Percentiles rank a stretch among this genome's conserved stretches.
Conservation (phyloP, 805 yeast genomes). For the Naumovozyma dairenensis region DNA sequence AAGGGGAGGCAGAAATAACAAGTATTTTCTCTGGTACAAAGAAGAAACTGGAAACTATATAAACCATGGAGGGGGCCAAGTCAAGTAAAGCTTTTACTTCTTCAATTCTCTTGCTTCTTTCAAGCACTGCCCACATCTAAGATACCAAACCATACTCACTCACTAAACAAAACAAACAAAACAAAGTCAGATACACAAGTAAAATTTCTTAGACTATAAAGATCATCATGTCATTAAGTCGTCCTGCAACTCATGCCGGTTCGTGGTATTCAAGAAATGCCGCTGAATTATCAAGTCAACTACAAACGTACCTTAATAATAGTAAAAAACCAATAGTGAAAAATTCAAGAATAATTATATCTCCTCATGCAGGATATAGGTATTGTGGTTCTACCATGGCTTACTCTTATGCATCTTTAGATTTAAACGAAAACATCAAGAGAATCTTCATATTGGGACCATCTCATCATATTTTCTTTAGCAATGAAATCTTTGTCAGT, state of each 20-base stretch:
- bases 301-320: constrained; percentile 36
- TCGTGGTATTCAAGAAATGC: constrained; percentile 65
- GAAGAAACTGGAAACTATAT: too few species aligned
- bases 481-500: constrained; percentile 46
- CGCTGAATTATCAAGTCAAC: constrained; percentile 36
- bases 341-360: constrained; percentile 30
- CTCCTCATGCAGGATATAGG: constrained; percentile 80
- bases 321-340: neutral
- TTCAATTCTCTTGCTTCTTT: too few species aligned
- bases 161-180: too few species aligned
- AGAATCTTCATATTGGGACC: constrained; percentile 84
- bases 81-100: too few species aligned
- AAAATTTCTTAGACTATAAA: neutral
- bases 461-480: constrained; percentile 79
- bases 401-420: constrained; percentile 66
- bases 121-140: neutral
- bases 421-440: constrained; percentile 34
- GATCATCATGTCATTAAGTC: constrained; percentile 14
- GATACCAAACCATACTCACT: neutral
- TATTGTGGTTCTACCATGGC: constrained; percentile 76
- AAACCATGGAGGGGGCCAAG: too few species aligned
- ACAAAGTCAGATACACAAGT: neutral
- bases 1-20: too few species aligned
- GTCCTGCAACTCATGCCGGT: constrained; percentile 84
- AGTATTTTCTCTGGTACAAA: too few species aligned